Evolutionary conservation across 768 basidiomycete genomes (phyloP), one percentile per base, ranked within the genome.

Genomic region (Rhodotorula sphaerocarpa): DNA sequence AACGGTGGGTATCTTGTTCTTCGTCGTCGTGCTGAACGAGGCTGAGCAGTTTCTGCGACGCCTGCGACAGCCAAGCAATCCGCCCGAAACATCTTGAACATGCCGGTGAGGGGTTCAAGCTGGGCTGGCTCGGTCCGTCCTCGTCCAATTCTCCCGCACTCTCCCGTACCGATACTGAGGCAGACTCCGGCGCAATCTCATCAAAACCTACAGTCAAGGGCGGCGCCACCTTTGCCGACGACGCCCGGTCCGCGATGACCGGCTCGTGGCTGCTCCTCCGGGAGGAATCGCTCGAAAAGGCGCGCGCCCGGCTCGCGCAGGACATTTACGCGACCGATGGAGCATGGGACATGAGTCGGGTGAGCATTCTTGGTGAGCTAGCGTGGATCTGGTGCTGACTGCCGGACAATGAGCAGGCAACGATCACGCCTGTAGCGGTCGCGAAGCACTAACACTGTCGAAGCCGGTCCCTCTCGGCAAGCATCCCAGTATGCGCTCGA

Each of bases 401-500:
- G 2, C 9, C 9, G 14, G 27, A 30, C 30, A 21, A 1, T 23
- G 12, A 23, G 6, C 46, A 65, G 65, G 59, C 55, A 5, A 65
- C 64, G 5, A 53, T 61, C 50, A 60, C 59, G 7, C 50, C 64
- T 3, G 64, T 65, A 3, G 64, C 64, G 1, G 45, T 65, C 10
- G 59, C 64, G 16, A 65, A 65, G 50, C 64, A 65, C 64, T 65
- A 39, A n/a, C n/a, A n/a, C n/a, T n/a, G n/a, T n/a, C n/a, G n/a
- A n/a, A n/a, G n/a, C n/a, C n/a, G n/a, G n/a, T n/a, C n/a, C n/a
- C n/a, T n/a, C n/a, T n/a, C n/a, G n/a, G n/a, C n/a, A n/a, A n/a
- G n/a, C n/a, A n/a, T n/a, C n/a, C n/a, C n/a, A n/a, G n/a, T n/a
- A n/a, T n/a, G n/a, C n/a, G n/a, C n/a, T n/a, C n/a, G n/a, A n/a